A percentile compares a stretch with the other conserved stretches of the same genome.
Evolutionary conservation across 495 filamentous ascomycete genomes (phyloP).

Genomic region (Podospora comata): DNA sequence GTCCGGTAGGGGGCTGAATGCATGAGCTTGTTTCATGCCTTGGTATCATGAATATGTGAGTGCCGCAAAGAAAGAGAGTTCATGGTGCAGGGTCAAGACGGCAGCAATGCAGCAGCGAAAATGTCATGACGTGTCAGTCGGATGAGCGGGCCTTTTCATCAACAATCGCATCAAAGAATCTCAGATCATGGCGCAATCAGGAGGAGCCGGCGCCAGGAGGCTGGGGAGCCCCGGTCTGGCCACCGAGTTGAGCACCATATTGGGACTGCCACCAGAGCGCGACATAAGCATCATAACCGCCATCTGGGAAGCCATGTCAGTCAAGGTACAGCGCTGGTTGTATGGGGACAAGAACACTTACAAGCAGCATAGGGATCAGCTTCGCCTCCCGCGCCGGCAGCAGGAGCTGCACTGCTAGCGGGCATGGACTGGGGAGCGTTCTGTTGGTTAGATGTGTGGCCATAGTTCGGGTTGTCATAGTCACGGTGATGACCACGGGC

Average conservation of each 20-base stretch:
- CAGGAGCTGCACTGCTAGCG: constrained; percentile 21
- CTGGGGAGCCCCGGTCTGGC: constrained; percentile 26
- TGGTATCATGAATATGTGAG: constrained; percentile 19
- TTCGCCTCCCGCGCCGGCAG: constrained; percentile 23
- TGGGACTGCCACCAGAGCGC: constrained; percentile 35
- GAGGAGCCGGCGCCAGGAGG: constrained; percentile 28
- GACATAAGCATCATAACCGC: constrained; percentile 36
- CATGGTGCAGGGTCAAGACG: constrained; percentile 23
- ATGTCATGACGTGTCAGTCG: constrained; percentile 28
- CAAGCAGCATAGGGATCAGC: constrained; percentile 36
- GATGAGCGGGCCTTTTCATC: constrained; percentile 27
- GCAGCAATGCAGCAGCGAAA: constrained; percentile 20
- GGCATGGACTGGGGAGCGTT: constrained; percentile 25
- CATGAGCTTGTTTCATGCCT: constrained; percentile 10
- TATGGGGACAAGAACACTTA: constrained; percentile 17
- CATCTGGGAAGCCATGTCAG: constrained; percentile 23
- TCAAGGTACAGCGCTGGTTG: not conserved
- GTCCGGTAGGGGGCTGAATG: constrained; percentile 4
- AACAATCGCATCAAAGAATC: constrained; percentile 30
- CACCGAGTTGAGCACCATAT: constrained; percentile 27
- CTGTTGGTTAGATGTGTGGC: constrained; percentile 32
- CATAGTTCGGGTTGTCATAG: constrained; percentile 44
- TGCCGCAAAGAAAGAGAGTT: constrained; percentile 7
- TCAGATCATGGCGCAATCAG: constrained; percentile 26
- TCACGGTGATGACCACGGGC: constrained; percentile 43